Evolutionary conservation across 1,139 yeast species (phyloP), one percentile per base, ranked within the genome.

Genomic region (Nakaseomyces sp.): DNA sequence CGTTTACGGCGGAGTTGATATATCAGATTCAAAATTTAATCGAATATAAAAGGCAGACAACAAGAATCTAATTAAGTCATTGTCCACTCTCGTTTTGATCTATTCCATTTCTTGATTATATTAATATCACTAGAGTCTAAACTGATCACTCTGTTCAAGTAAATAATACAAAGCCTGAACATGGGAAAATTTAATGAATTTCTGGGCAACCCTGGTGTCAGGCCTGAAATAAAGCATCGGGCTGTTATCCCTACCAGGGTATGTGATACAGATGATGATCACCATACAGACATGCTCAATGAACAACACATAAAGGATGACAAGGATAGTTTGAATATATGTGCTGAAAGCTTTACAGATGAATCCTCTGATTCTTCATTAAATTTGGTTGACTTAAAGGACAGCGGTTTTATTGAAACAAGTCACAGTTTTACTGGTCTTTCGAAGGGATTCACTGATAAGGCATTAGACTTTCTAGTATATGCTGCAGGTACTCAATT

Each of bases 401-500:
- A 24, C n/a, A 32, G 15, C 8, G 42, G 50, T 25, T 25, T 40
- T 15, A 50, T 56, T 25, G 32, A 28, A 18, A 54, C 57, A 0
- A 50, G 50, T 29, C 52, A 42, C 15, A 53, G 56, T 5, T 58
- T 55, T 40, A 57, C 62, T 1, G 61, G 62, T 9, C 43, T 58
- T 25, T 39, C 48, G 7, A 56, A 52, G 40, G 54, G 51, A 9
- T 31, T 30, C 7, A 46, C 53, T 16, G 61, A 57, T 38, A 47
- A 36, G 5, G 20, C 47, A 1, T 39, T 58, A 37, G 65, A 61
- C 43, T 30, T 40, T 26, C 20, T 56, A 12, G 63, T 59, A 6
- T 41, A 22, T 13, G 48, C 49, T 35, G 65, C 67, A 2, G 69
- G 69, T 31, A 49, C 65, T 1, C 53, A 56, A 37, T 36, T 47